Evolutionary conservation across 371 early-diverging fungal genomes (phyloP), one percentile per base, ranked within the genome.

Genomic region (Conidiobolus incongruus): DNA sequence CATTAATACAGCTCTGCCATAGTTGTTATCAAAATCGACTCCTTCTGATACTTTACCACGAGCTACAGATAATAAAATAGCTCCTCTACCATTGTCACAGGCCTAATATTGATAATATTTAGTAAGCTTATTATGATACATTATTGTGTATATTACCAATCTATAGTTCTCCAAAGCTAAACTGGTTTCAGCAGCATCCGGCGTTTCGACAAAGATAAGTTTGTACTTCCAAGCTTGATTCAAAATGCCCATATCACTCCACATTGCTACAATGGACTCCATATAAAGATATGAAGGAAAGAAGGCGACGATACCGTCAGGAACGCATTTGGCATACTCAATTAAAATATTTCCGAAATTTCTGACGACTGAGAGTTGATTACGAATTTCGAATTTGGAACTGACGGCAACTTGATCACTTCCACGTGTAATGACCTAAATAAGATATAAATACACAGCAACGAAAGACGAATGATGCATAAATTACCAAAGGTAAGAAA

Each of bases 11-110:
- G 95, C 97, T 22, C 99, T 74, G 5, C 99, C 99, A 62, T 98
- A 98, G 50, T 95, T 82, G 58, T 97, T 91, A 55, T 97, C 96
- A 59, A 99, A 99, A 77, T 99, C 99, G 51, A 99, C 94, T 15
- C 99, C 99, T 62, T 98, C 99, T 7, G 93, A 91, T 13, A 99
- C 98, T 58, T 98, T 99, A 11, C 99, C 99, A 42, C 99, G 76
- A 8, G 99, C 99, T n/a, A 99, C 99, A 44, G 94, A 90, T 20
- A 99, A 59, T n/a, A 97, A 58, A 32, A 96, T 81, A 0, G 98
- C 99, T 0, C 99, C 99, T 45, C 99, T 78, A 0, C 99, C 99
- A 60, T 91, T 93, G 51, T 96, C 85, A 57, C 98, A 98, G 0
- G 98, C 98, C 55, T 80, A 53, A 15, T 21, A 29, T 23, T n/a